Base-by-base conservation (phyloP, 2,329 filamentous ascomycete genomes). In the Botrytis galanthina region DNA sequence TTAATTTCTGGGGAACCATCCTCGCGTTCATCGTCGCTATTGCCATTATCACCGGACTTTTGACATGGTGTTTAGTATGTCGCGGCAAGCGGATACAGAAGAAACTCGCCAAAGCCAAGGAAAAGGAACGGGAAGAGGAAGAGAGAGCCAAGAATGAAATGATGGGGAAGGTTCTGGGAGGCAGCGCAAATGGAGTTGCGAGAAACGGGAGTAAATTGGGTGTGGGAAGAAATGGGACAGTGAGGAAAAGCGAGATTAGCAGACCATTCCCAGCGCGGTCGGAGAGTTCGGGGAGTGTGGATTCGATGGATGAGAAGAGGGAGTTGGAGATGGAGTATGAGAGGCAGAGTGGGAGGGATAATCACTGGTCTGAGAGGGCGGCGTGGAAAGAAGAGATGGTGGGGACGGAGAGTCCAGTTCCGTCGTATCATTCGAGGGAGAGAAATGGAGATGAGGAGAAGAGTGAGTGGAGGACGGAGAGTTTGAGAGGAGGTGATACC, bases 1-100 rank as follows among this genome's bases (percentile, higher is more conserved):
- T 51, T 26, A 71, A 71, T 44, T 64, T 71, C 70, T 71, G 70
- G 70, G 70, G 70, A 1, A 71, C 59, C 0, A 71, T 71, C 12
- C n/a, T 42, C 6, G 70, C 70, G 5, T 71, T 71, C 35, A 3
- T 54, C 7, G 70, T 39, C 5, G 70, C 60, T 1, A 9, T 71
- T 2, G 59, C 35, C 1, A 35, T 71, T 0, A 37, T 71, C 10
- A 54, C 59, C 1, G 46, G 60, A 4, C 8, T 71, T 1, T 4
- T 71, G 0, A 71, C 61, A 14, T 54, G 60, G 44, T 51, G 60
- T 29, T 14, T 71, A 12, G 61, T 54, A 18, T 71, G 70, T 61
- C 18, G 39, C 14, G 46, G 60, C 39, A 64, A 68, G 66, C 35
- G 66, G 18, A 57, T 57, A 22, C 7, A 57, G 32, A 68, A 68